These are phyloP conservation scores for Neonothopanus nambi DNA, from an alignment of 1,284 basidiomycete genomes.

Conservation along the genomic window DNA sequence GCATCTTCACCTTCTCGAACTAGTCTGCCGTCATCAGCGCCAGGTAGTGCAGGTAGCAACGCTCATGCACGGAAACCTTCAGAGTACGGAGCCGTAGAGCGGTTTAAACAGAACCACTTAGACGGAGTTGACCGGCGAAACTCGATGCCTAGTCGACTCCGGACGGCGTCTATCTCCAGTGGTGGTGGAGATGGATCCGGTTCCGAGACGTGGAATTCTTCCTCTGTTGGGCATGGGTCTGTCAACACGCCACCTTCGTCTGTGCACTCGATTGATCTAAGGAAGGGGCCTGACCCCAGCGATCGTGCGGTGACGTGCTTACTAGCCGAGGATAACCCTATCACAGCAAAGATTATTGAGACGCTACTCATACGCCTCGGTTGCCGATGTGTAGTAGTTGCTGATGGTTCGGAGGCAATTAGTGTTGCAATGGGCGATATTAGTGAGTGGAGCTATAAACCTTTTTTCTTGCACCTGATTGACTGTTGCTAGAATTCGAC, in stretches of 20 bases:
- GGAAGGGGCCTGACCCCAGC: slow-evolving; percentile 65
- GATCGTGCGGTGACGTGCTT: slow-evolving; percentile 88
- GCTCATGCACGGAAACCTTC: slow-evolving; percentile 80
- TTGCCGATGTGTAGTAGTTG: slow-evolving; percentile 90
- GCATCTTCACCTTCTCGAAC: slow-evolving; percentile 88
- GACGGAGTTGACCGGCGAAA: slow-evolving; percentile 78
- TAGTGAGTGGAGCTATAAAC: slow-evolving; percentile 56
- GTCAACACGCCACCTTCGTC: slow-evolving; percentile 76
- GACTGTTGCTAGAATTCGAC: slow-evolving; percentile 66
- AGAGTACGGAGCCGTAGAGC: slow-evolving; percentile 81
- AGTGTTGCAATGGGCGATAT: slow-evolving; percentile 97
- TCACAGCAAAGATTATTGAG: slow-evolving; percentile 94
- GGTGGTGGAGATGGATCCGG: slow-evolving; percentile 70
- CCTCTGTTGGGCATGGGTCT: slow-evolving; percentile 51
- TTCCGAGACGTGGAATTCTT: slow-evolving; percentile 71
- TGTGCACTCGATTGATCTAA: slow-evolving; percentile 74
- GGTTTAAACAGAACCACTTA: slow-evolving; percentile 80
- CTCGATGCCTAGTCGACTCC: slow-evolving; percentile 84
- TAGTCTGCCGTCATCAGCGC: slow-evolving; percentile 69
- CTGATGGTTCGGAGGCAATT: slow-evolving; percentile 95
- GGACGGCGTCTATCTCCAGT: slow-evolving; percentile 85
- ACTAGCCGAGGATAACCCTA: slow-evolving; percentile 97
- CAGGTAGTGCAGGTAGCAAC: slow-evolving; percentile 49
- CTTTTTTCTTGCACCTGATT: slow-evolving; percentile 15
- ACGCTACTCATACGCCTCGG: slow-evolving; percentile 90